Evolutionary conservation across 106 monocot species (phyloP), one percentile per base, ranked within the genome.

Genomic region (Ottelia alismoides): DNA sequence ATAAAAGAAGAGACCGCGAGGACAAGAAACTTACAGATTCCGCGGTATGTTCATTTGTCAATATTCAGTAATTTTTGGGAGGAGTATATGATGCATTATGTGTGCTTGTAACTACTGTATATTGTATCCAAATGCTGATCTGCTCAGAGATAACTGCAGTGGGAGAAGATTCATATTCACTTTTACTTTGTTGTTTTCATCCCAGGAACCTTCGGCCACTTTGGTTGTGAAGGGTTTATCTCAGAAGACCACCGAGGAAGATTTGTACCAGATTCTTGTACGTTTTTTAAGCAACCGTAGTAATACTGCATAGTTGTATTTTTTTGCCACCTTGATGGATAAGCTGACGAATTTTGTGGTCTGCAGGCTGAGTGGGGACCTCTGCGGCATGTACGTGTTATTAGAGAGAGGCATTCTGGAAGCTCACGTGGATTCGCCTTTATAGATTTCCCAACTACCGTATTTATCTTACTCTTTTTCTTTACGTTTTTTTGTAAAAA

Each of bases 371-470:
- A 90, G 53, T 98, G 89, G 89, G 98, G 98, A 27, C 98, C 98
- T 2, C 77, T 98, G 56, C 85, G 70, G 44, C 90, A 90, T 70
- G 79, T 98, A 18, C 98, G 98, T 65, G 82, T 98, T 3, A 98
- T 98, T 49, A 85, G 80, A 67, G 98, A 98, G 27, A 59, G 98
- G 47, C 82, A 62, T 79, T 90, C 90, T 78, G 89, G 85, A 31
- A 29, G 77, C 51, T 90, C 98, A 11, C 85, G 98, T 54, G 98
- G 98, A 60, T 98, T 98, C 83, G 98, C 98, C 29, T 98, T 98
- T 72, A 85, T 98, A 47, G 98, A 98, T 61, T 98, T 98, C 21
- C 90, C 98, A 30, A 62, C 76, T 58, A 76, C 86, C 85, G 98
- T 98, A 82, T 40, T 20, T 40, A 60, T 64, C 29, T 5, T 25